Base-by-base conservation (phyloP, 495 filamentous ascomycete species). In the Tuber calosporum region DNA sequence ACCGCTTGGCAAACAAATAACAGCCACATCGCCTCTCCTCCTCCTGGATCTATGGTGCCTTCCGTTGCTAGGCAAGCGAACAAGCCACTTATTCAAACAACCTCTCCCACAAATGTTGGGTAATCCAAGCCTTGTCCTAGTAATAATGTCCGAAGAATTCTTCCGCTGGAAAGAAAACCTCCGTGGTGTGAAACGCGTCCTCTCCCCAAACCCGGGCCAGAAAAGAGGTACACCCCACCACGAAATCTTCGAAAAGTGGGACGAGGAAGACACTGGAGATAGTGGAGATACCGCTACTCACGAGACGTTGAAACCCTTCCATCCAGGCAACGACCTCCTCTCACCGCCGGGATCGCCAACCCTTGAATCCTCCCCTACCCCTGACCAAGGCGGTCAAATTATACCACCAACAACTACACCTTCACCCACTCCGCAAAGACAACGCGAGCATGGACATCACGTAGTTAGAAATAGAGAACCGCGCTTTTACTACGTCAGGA, bases 21-120 rank as follows among this genome's bases (percentile, higher is more conserved):
- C 89, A 0, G 83, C 87, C 1, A 74, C 83, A 15, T 88, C 86
- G 22, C 85, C 90, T 0, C 81, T 88, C 0, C 83, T 91, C 38
- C 82, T 94, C 0, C 86, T 94, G 20, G 92, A 94, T 76, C 85
- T 91, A 78, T 94, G 92, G 92, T 86, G 86, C 67, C 82, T 93
- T 43, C 90, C 91, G 1, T 84, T 93, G 13, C 83, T 87, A 7
- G 86, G 87, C 9, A 83, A 82, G 4, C 78, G 85, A 7, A 88
- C 88, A 2, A 75, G 80, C 4, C 84, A 86, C 76, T 87, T 93
- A 43, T 89, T 85, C 83, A 84, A 85, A 36, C 84, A 88, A 15
- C 91, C 91, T 0, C 84, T 96, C 30, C 91, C 92, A 1, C 85
- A 86, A 67, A 90, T 93, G 80, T 79, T 83, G 37, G 72, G 73